Percentiles rank a stretch among this genome's conserved stretches.
These are phyloP conservation scores for Backusella westeae DNA, from an alignment of 192 early-diverging fungal species.

Conservation along the genomic window DNA sequence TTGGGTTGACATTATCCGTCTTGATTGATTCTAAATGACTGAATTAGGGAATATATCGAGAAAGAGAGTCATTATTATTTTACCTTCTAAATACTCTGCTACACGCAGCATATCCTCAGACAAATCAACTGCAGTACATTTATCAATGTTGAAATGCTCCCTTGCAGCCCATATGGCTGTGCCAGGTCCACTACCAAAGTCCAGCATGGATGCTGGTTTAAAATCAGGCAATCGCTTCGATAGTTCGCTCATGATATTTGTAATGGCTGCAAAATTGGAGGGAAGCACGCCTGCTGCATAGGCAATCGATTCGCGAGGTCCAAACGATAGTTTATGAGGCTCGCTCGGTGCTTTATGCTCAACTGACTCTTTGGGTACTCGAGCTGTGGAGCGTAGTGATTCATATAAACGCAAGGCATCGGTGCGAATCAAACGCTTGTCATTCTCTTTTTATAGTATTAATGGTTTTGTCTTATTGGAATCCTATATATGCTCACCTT, in stretches of 20 bases:
- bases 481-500: conserved; percentile 5
- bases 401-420: conserved; percentile 54
- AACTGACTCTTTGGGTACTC: conserved; percentile 22
- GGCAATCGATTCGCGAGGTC: conserved; percentile 64
- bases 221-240: conserved; percentile 60
- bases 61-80: not conserved
- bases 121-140: conserved; percentile 67
- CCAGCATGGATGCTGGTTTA: conserved; percentile 57
- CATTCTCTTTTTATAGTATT: conserved; percentile 8
- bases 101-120: conserved; percentile 74
- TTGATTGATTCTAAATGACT: not conserved
- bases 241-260: conserved; percentile 68
- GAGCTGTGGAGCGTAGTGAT: conserved; percentile 50
- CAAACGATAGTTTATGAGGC: conserved; percentile 71
- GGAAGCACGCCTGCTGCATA: conserved; percentile 68
- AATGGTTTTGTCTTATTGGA: not conserved
- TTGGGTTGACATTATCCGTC: not conserved
- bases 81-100: conserved; percentile 52
- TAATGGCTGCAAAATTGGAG: conserved; percentile 62
- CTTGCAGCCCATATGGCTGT: conserved; percentile 75
- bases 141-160: conserved; percentile 52
- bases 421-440: conserved; percentile 44
- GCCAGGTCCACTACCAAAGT: conserved; percentile 87
- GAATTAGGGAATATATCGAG: not conserved
- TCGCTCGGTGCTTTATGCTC: conserved; percentile 55